phyloP scores from a whole-genome alignment of 2,329 filamentous ascomycete genomes.

The Penicillium decumbens region DNA sequence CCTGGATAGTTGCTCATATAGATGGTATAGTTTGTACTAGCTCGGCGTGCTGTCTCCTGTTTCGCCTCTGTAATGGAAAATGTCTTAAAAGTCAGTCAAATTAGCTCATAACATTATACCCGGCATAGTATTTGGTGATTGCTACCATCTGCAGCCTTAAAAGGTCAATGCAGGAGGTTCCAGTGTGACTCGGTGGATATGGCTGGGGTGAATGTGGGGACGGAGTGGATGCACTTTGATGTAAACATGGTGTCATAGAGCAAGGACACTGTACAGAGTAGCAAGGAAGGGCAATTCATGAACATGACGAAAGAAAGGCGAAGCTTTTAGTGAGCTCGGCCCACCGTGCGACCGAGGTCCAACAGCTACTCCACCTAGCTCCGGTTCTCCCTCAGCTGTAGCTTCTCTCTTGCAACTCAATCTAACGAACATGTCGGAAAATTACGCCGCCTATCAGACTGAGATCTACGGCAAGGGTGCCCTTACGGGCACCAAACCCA shows the following conservation, averaged over 20 bases:
- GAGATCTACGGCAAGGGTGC: constrained; percentile 53
- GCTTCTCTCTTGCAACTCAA: background rate
- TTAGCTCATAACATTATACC: too few relatives aligned
- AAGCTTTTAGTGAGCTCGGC: background rate
- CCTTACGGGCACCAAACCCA: constrained; percentile 46
- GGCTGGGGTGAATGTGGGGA: background rate
- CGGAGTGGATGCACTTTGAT: background rate
- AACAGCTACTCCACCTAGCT: constrained; percentile 5
- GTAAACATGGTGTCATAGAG: background rate
- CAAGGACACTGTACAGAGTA: background rate
- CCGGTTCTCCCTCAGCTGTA: constrained; percentile 3
- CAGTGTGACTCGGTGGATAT: background rate
- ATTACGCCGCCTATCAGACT: constrained; percentile 45
- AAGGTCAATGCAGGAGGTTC: background rate
- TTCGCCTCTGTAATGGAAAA: too few relatives aligned
- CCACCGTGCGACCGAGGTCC: constrained; percentile 4
- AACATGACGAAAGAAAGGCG: constrained; percentile 38
- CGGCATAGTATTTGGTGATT: background rate
- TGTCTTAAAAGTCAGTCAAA: too few relatives aligned
- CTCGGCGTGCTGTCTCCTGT: background rate
- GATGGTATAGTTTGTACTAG: background rate
- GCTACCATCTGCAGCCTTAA: background rate
- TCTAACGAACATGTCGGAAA: constrained; percentile 27
- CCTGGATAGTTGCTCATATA: background rate
- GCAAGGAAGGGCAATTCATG: background rate